phyloP scores from a whole-genome alignment of 108 stramenopile genomes.

The Fragilaria crotonensis region DNA sequence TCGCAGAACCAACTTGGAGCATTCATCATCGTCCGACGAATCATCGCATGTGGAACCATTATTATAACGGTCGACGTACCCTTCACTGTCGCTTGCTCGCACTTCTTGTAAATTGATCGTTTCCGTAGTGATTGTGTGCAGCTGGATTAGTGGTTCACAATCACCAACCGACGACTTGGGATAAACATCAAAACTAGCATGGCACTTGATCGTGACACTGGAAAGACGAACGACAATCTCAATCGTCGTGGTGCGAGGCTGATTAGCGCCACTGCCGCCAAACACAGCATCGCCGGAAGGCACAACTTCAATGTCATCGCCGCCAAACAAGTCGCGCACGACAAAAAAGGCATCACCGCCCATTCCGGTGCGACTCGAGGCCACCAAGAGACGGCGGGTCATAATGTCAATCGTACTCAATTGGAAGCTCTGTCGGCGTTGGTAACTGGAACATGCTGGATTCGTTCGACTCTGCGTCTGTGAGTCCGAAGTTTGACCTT shows the following conservation, averaged over 20 bases:
- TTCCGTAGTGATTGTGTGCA: conserved; percentile 86
- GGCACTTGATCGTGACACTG: conserved; percentile 71
- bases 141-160: conserved; percentile 72
- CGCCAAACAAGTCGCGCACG: conserved; percentile 80
- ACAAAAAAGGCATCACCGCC: conserved; percentile 85
- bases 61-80: background rate
- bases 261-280: conserved; percentile 9
- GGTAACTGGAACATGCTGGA: background rate
- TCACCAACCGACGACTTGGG: conserved; percentile 61
- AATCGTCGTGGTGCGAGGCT: conserved; percentile 29
- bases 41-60: background rate
- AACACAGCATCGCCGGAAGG: conserved; percentile 40
- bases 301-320: conserved; percentile 80
- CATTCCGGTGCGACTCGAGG: conserved; percentile 75
- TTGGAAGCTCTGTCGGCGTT: conserved; percentile 19
- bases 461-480: background rate
- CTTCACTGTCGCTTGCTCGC: conserved; percentile 21
- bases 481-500: background rate
- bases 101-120: conserved; percentile 65
- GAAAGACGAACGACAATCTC: conserved; percentile 69
- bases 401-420: conserved; percentile 64
- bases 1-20: conserved; percentile 33
- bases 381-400: conserved; percentile 68
- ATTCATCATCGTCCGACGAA: background rate
- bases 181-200: conserved; percentile 80